Evolutionary conservation across 768 basidiomycete species (phyloP).

Genomic region (Mycena albidolilacea): DNA sequence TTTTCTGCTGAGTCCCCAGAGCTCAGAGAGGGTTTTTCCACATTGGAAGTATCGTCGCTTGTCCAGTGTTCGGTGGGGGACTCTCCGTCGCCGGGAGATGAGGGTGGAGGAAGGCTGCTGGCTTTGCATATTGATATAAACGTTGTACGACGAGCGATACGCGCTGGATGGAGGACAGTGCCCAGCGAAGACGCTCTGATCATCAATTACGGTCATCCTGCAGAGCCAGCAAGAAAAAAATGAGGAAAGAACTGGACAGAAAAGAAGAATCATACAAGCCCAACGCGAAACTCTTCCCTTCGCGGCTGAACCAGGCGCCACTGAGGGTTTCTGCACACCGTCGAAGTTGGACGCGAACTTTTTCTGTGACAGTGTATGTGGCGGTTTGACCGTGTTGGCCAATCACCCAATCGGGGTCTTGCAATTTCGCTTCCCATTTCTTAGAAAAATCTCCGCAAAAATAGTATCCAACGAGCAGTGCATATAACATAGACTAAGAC

Average conservation of each 20-base stretch:
- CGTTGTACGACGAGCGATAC: conserved; percentile 27
- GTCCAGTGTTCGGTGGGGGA: neutral
- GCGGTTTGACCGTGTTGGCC: conserved; percentile 15
- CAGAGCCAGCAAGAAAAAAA: conserved; percentile 11
- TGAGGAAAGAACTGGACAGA: conserved; percentile 4
- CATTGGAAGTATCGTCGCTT: conserved; percentile 10
- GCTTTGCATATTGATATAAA: conserved; percentile 37
- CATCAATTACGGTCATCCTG: conserved; percentile 91
- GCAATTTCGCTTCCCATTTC: neutral
- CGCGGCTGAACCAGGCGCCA: conserved; percentile 11
- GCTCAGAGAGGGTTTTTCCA: conserved; percentile 21
- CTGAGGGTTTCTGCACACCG: neutral
- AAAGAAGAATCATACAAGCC: conserved; percentile 31
- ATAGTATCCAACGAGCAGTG: conserved; percentile 22
- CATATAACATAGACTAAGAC: conserved; percentile 34
- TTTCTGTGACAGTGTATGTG: conserved; percentile 1
- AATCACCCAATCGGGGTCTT: neutral
- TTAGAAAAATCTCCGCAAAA: too few relatives aligned
- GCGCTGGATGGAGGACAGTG: conserved; percentile 63
- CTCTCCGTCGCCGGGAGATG: conserved; percentile 31
- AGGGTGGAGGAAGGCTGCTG: conserved; percentile 31
- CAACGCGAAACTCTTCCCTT: conserved; percentile 29
- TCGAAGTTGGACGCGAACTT: conserved; percentile 25
- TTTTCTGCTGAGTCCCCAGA: conserved; percentile 8
- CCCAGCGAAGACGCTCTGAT: conserved; percentile 87